Base-by-base conservation (phyloP, 345 rosid genomes). In the Euphorbia peplus region DNA sequence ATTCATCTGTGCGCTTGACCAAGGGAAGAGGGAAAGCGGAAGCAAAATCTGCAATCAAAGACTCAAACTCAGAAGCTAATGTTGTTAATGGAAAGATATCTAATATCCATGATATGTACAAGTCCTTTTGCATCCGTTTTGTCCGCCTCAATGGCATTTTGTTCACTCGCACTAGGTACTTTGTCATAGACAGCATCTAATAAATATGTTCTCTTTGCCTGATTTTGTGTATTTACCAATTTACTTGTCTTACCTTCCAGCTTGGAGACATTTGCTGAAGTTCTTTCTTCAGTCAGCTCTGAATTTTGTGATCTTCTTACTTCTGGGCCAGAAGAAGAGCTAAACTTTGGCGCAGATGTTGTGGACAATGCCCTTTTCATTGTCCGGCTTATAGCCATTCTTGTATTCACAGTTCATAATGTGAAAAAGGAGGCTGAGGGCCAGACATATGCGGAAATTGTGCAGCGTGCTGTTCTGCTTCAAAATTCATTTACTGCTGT, bases 131-230 rank as follows among this genome's bases (percentile, higher is more conserved):
- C 79, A 84, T 79, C 62, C 82, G 88, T 25, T 89, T 95, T 87
- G 91, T 91, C 60, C 96, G 95, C 50, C 78, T 91, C 56, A 91
- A 89, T 72, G 99, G 97, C 66, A 87, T 95, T 80, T 90, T 95
- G 26, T 95, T 95, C 71, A 91, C 99, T n/a, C 85, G 88, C 65
- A 89, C 95, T 66, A 95, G 99, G 99, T 95, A 80, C 46, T 48
- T 37, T 61, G 32, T 65, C 62, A 32, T 18, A 18, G 42, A 2
- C 16, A 25, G 25, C 71, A 46, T 3, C 8, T 9, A 10, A 8
- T 63, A 72, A 26, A 9, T 52, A 22, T 58, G 25, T 79, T 70
- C 26, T 64, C n/a, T 66, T 11, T 5, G 18, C 21, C 19, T 44
- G 51, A 15, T 22, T 60, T 15, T 26, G 21, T 44, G 39, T 48